Evolutionary conservation across 768 basidiomycete genomes (phyloP), one percentile per base, ranked within the genome.

Genomic region (Pleurotus djamor): DNA sequence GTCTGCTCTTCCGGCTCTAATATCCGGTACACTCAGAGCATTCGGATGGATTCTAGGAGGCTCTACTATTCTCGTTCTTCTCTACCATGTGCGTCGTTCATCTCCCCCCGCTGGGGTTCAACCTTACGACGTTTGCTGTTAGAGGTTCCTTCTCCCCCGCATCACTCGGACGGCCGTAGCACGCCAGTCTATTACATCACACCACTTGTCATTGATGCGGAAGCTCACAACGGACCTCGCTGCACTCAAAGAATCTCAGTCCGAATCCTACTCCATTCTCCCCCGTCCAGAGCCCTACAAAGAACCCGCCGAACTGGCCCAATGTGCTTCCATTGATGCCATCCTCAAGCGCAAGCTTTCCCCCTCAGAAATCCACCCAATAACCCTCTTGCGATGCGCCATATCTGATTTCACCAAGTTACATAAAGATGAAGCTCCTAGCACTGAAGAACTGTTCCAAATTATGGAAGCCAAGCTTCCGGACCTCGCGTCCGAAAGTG

Each of bases 111-210:
- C 28, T 38, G 21, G 14, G 16, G 43, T 33, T 43, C 16, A n/a
- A n/a, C n/a, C n/a, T n/a, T 13, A 21, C n/a, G n/a, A n/a, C 16
- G 9, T 63, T 67, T 57, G 66, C 44, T n/a, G 61, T 3, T 60
- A 92, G 91, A 83, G 84, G 37, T 84, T 86, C 65, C 74, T 93
- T 21, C 80, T 91, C 28, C 91, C 91, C 4, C 83, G 83, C 36
- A 79, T 93, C 9, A 69, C 80, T 1, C 79, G 75, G 51, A 84
- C 87, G 1, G 79, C 78, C 32, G 68, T 81, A 33, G 89, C 91
- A 7, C 84, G 90, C 35, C 77, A 76, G 57, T 81, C 88, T 6
- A 70, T 93, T 50, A 81, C 76, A 56, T 67, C 74, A 5, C 88
- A 92, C 64, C 89, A 90, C 52, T 73, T 80, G 16, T 69, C 73